Evolutionary conservation across 1,139 yeast genomes (phyloP), one percentile per base, ranked within the genome.

Genomic region (Pichia kudriavzevii): DNA sequence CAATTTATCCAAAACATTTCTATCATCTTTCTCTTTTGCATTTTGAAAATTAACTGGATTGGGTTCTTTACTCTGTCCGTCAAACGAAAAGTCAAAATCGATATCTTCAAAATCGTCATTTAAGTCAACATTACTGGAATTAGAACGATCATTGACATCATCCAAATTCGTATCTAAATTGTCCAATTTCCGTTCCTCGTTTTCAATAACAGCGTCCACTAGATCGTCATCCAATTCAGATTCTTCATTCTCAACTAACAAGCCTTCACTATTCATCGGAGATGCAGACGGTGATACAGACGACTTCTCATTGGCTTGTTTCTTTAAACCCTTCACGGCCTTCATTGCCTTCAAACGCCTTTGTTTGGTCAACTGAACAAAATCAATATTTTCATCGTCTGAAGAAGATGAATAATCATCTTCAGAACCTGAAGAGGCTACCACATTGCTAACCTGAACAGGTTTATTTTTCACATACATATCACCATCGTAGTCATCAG

Each of bases 361-460:
- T 50, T 78, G 79, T 7, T 79, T 82, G 29, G 81, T 81, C 41
- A 79, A 59, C 53, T 71, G 73, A 12, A 79, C 81, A 52, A 77
- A 79, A 56, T 80, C 91, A 4, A 79, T 75, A 46, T 75, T 79
- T 23, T 75, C 75, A 46, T 79, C 87, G 44, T 76, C 80, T 1
- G 73, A 67, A 11, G 78, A 72, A 4, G 78, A 69, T 13, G 61
- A 61, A 21, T 58, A 63, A 30, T 57, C 60, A 19, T 60, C 65
- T 15, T 60, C 67, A 20, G 56, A 63, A n/a, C 52, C 59, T 5
- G 42, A 39, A n/a, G 39, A 28, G 8, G 34, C 30, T 14, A 28
- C 16, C 6, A 28, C 24, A 15, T 28, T 36, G 7, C 16, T 15
- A 22, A 18, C 22, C 14, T 23, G 30, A 22, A n/a, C 24, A 10